Base-by-base conservation (phyloP, 2,329 filamentous ascomycete genomes). In the Colletotrichum euphorbiae region DNA sequence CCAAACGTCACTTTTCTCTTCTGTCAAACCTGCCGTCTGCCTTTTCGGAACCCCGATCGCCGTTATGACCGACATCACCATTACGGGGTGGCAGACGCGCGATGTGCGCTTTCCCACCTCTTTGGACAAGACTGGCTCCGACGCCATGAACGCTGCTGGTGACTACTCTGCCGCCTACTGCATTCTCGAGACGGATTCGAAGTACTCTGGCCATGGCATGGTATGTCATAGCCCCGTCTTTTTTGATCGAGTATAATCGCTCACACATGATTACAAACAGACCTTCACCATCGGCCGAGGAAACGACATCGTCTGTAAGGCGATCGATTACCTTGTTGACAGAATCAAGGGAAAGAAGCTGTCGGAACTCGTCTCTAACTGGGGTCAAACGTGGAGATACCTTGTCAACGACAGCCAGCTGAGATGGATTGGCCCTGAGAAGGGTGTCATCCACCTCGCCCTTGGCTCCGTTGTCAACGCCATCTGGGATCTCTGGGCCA, bases 111-210 rank as follows among this genome's bases (percentile, higher is more conserved):
- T 93, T 78, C 91, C 91, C 79, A 98, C 94, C n/a, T 97, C 94
- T 45, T 89, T 98, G 69, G 93, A 97, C 81, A 96, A 95, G 83
- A 97, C 93, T n/a, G 94, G 94, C 75, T 97, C 93, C 8, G 94
- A 98, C 87, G 94, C 93, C 75, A 98, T 97, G 94, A 97, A 98
- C 77, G 92, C 93, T 3, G 93, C 94, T 2, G 92, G 93, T 70
- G 93, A 97, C 80, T 97, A 97, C 82, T 97, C 93, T 1, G 87
- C 94, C 12, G 94, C 94, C n/a, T 98, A 97, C 84, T 97, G 93
- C 79, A 95, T 97, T 74, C 83, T 98, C 55, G 83, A 93, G 76
- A 97, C 94, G 0, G 91, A 97, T 77, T 90, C 91, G 0, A 77
- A 85, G 11, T 86, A 86, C 75, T 85, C 85, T 1, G 93, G 93